phyloP scores from a whole-genome alignment of 768 basidiomycete genomes.

The Lentinula guzmanii region DNA sequence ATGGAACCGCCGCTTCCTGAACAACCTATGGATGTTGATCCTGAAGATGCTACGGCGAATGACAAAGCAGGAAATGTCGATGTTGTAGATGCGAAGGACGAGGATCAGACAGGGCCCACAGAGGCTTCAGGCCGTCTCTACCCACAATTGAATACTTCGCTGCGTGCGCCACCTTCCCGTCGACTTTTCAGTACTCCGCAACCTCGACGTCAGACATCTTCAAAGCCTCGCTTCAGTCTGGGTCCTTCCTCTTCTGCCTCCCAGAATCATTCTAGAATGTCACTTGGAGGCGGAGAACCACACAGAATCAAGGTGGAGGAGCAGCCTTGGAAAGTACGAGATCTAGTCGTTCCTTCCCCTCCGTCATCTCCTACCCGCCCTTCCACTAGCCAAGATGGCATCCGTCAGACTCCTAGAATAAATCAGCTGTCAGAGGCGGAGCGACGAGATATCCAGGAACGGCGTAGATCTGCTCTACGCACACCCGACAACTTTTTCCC shows the following conservation, averaged over 20 bases:
- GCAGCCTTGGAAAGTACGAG: slow-evolving; percentile 50
- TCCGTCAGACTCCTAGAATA: slow-evolving; percentile 4
- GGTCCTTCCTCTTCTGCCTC: not conserved
- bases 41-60: not conserved
- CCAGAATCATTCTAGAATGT: slow-evolving; percentile 23
- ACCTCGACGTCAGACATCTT: slow-evolving; percentile 14
- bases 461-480: slow-evolving; percentile 51
- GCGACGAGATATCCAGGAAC: slow-evolving; percentile 54
- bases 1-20: not conserved
- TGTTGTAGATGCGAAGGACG: slow-evolving; percentile 10
- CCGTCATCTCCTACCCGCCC: slow-evolving; percentile 10
- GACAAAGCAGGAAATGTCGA: not conserved
- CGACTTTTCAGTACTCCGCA: slow-evolving; percentile 57
- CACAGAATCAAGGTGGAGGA: slow-evolving; percentile 38
- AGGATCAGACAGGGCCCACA: slow-evolving; percentile 20
- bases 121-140: slow-evolving; percentile 14
- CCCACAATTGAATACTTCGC: slow-evolving; percentile 24
- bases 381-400: slow-evolving; percentile 7
- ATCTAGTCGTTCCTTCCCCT: slow-evolving; percentile 40
- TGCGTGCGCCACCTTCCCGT: slow-evolving; percentile 18
- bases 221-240: slow-evolving; percentile 1
- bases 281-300: slow-evolving; percentile 42
- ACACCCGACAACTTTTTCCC: slow-evolving; percentile 40
- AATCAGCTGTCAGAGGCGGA: slow-evolving; percentile 3
- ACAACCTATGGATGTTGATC: not conserved